Evolutionary conservation across 2,329 filamentous ascomycete genomes (phyloP).

Genomic region (Orbilia blumenaviensis): DNA sequence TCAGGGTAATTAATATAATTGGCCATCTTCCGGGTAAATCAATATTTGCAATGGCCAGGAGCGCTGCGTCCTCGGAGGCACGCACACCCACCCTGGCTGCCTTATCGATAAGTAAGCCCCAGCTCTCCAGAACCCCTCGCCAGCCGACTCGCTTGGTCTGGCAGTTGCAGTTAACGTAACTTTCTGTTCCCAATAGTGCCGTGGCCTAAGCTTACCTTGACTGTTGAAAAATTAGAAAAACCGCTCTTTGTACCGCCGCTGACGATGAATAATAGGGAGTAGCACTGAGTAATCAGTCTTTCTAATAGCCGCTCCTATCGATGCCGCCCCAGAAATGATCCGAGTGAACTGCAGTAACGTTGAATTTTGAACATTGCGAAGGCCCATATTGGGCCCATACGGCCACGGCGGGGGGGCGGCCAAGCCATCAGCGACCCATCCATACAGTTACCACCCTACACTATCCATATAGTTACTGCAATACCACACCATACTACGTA

Average conservation of each 20-base stretch:
- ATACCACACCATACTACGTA: too few species aligned
- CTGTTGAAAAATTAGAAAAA: too few species aligned
- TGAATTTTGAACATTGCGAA: neutral
- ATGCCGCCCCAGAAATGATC: conserved; percentile 1
- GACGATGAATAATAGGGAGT: conserved; percentile 12
- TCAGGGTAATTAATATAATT: conserved; percentile 9
- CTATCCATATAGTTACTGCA: too few species aligned
- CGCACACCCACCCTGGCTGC: neutral
- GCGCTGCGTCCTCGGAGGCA: neutral
- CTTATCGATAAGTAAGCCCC: conserved; percentile 47
- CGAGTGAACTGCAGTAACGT: neutral
- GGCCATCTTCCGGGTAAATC: conserved; percentile 30
- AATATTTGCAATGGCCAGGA: conserved; percentile 11
- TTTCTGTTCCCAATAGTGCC: neutral
- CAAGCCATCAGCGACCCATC: neutral
- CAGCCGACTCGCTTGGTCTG: neutral
- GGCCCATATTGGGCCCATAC: neutral
- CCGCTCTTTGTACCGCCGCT: neutral
- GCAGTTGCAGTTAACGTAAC: neutral
- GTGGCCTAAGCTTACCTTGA: neutral
- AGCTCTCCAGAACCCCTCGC: conserved; percentile 25
- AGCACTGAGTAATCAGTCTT: conserved; percentile 17
- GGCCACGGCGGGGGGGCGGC: neutral
- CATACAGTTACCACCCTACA: neutral
- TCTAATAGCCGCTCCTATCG: conserved; percentile 32